Evolutionary conservation across 352 stramenopile species (phyloP).

Genomic region (Phytopythium aichiense): DNA sequence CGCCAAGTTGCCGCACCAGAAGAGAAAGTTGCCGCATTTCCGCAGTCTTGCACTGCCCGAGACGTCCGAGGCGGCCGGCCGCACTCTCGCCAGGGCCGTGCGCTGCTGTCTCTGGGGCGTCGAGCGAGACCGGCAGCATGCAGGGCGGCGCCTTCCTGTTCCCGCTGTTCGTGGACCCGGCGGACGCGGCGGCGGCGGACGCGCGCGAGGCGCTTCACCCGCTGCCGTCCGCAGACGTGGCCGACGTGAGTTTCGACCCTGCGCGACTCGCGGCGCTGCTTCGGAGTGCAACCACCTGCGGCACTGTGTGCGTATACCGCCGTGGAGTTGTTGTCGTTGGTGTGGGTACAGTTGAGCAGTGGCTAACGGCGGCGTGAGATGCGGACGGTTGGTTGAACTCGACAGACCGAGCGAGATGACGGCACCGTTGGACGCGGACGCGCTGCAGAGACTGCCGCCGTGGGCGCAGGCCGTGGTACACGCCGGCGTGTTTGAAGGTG

Average conservation of each 20-base stretch:
- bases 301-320: constrained; percentile 28
- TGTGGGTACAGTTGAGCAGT: neutral
- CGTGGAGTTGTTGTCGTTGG: neutral
- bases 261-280: constrained; percentile 42
- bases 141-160: constrained; percentile 49
- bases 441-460: constrained; percentile 37
- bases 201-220: constrained; percentile 17
- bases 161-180: constrained; percentile 39
- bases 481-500: constrained; percentile 19
- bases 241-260: constrained; percentile 19
- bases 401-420: constrained; percentile 5
- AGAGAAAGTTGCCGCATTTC: neutral
- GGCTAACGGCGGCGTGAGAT: neutral
- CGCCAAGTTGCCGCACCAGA: neutral
- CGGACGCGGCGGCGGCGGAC: constrained; percentile 23
- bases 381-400: neutral
- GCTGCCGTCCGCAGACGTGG: constrained; percentile 2
- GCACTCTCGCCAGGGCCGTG: neutral
- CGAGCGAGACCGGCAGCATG: constrained; percentile 22
- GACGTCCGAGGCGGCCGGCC: neutral
- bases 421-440: constrained; percentile 25
- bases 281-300: constrained; percentile 22
- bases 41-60: neutral
- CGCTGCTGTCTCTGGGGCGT: neutral
- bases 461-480: constrained; percentile 56